Base-by-base conservation (phyloP, 108 stramenopile species). In the Fragilariopsis cylindrus region DNA sequence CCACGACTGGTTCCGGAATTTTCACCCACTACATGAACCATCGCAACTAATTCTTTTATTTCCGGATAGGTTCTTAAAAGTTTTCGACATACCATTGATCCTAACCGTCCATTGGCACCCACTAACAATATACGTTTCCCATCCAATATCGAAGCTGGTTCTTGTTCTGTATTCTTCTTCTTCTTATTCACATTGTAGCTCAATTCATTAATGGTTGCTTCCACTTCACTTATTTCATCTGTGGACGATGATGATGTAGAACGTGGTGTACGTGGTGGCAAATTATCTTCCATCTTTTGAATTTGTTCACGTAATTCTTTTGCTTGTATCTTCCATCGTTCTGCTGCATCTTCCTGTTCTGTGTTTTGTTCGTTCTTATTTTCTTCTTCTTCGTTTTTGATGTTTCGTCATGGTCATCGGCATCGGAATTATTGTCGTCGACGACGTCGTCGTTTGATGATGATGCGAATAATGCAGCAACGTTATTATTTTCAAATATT, bases 71-170 rank as follows among this genome's bases (percentile, higher is more conserved):
- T 76, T 16, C 92, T 85, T 48, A 94, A 76, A 42, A 94, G 57
- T 56, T 87, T 72, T 1, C 89, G 88, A 68, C 85, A 84, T n/a
- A 94, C 83, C 90, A 91, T 91, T 70, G 80, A 82, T 21, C 93
- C 93, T 16, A 94, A 65, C 8, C 90, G 83, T 16, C 93, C 93
- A 69, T 94, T 94, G 69, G 93, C 93, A 16, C 93, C 93, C 7
- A 85, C 76, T 60, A 94, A 81, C 15, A 94, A 72, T 15, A 94
- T 68, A 58, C 88, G 73, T 72, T 88, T 91, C 44, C 84, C 79
- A 19, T 71, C 69, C 49, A 93, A 79, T 5, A 48, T 30, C 19
- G 70, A 66, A 46, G 56, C 52, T 4, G 56, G 58, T 55, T 74
- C n/a, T n/a, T n/a, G 54, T 65, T 69, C 67, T 63, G 7, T 9